Evolutionary conservation across 2,329 filamentous ascomycete species (phyloP).

Genomic region (Acrocalymma vagum): DNA sequence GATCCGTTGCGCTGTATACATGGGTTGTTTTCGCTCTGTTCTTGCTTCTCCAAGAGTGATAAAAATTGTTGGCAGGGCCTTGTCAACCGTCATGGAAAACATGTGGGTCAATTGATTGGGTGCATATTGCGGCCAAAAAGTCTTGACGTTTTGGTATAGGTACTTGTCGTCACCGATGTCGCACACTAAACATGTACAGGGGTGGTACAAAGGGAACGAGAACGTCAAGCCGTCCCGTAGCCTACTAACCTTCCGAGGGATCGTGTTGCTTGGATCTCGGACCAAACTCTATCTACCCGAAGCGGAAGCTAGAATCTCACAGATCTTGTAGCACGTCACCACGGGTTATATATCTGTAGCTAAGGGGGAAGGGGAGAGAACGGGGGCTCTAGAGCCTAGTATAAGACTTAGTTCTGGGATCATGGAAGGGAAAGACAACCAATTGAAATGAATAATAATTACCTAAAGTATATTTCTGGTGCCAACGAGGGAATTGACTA

Average conservation of each 20-base stretch:
- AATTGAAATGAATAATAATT: no score
- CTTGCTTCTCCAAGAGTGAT: no score
- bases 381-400: constrained; percentile 2
- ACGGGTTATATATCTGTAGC: constrained; percentile 10
- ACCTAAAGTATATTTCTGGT: no score
- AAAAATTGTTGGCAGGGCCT: no score
- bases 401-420: neutral
- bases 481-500: no score
- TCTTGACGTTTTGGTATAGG: constrained; percentile 34
- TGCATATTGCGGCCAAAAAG: constrained; percentile 19
- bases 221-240: no score
- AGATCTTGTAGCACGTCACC: constrained; percentile 37
- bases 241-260: constrained; percentile 19
- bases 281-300: constrained; percentile 42
- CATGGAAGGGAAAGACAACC: neutral
- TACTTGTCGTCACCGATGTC: constrained; percentile 35
- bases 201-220: constrained; percentile 17
- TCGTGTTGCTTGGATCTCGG: constrained; percentile 24
- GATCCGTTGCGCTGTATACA: no score
- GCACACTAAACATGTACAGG: constrained; percentile 15
- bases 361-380: constrained; percentile 5
- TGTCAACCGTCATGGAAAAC: constrained; percentile 3
- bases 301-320: constrained; percentile 43
- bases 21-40: no score
- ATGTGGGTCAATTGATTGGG: constrained; percentile 27